These are phyloP conservation scores for Balamuthia mandrillaris DNA, from an alignment of 208 protist genomes.

Conservation along the genomic window DNA sequence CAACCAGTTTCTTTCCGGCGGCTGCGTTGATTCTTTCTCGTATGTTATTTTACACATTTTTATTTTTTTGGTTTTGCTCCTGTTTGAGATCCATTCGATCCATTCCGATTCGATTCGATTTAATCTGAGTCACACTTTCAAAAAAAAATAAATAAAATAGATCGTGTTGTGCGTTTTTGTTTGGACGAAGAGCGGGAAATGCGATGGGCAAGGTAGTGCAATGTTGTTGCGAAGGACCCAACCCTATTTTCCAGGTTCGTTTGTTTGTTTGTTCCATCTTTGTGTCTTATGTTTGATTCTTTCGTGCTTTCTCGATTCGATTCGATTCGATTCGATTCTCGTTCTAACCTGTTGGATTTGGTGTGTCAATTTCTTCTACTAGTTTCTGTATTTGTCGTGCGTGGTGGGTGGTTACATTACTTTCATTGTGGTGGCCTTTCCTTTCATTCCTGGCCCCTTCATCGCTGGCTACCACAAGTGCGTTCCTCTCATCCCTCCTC, in stretches of 20 bases:
- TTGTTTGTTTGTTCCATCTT: not conserved
- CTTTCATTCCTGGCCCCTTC: not conserved
- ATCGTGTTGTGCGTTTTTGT: not conserved
- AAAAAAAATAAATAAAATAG: not conserved
- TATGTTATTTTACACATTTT: not conserved
- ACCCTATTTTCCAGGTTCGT: conserved; percentile 24
- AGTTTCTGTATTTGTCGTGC: conserved; percentile 14
- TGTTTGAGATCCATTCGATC: not conserved
- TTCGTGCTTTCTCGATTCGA: not conserved
- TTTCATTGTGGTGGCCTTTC: not conserved
- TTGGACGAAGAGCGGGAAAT: not conserved
- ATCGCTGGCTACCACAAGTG: conserved; percentile 11
- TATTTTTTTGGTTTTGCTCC: not conserved
- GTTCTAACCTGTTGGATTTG: too few species aligned
- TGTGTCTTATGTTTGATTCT: not conserved
- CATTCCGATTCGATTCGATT: too few species aligned
- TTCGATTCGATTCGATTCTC: too few species aligned
- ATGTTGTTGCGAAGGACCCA: conserved; percentile 9
- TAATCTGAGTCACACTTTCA: too few species aligned
- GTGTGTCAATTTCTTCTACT: not conserved
- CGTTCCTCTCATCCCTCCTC: not conserved
- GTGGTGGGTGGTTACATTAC: not conserved
- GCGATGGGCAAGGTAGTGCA: not conserved
- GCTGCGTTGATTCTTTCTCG: not conserved
- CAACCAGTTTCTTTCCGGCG: not conserved